Evolutionary conservation across 2,329 filamentous ascomycete species (phyloP), one percentile per base, ranked within the genome.

Genomic region (Berkeleyomyces basicola): DNA sequence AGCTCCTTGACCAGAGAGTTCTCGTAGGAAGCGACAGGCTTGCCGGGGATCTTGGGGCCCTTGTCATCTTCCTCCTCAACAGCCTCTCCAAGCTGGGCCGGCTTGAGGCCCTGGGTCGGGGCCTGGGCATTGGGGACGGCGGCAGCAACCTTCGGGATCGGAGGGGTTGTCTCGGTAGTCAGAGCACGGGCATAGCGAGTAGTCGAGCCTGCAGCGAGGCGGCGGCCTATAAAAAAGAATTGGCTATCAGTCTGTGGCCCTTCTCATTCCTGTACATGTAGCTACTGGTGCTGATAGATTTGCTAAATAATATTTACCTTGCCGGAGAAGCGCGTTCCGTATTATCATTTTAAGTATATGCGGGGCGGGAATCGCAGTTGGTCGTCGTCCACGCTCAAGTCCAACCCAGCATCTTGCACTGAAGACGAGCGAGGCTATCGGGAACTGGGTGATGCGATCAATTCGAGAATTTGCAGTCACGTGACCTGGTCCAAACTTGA

Each of bases 311-410:
- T 3, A 68, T 76, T 69, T 73, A 82, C 81, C 77, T 71, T 81
- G 75, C 78, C 79, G 79, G 71, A 77, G 72, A 61, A 74, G 74
- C 67, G 75, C 72, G 70, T 76, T 82, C 74, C 80, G 77, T 67
- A 81, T 68, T 69, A 82, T 81, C 81, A 83, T 84, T 67, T 42
- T 62, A 47, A 42, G 9, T 43, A 46, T 33, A 40, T 59, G 44
- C 40, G 23, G 37, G 11, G 39, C n/a, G 11, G 16, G 10, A 61
- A 51, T 61, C n/a, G 46, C n/a, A 23, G 46, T 16, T 39, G 36
- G 58, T 59, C 43, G 58, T 23, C 59, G 23, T 55, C 33, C 33
- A 46, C 51, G n/a, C 14, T 39, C 9, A 40, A 44, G 23, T 44
- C 44, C 43, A 44, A 16, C 31, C 61, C 51, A 62, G 7, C 40